A percentile compares a stretch with the other conserved stretches of the same genome.
phyloP scores from a whole-genome alignment of 257 asterid genomes.

The Gentiana straminea region DNA sequence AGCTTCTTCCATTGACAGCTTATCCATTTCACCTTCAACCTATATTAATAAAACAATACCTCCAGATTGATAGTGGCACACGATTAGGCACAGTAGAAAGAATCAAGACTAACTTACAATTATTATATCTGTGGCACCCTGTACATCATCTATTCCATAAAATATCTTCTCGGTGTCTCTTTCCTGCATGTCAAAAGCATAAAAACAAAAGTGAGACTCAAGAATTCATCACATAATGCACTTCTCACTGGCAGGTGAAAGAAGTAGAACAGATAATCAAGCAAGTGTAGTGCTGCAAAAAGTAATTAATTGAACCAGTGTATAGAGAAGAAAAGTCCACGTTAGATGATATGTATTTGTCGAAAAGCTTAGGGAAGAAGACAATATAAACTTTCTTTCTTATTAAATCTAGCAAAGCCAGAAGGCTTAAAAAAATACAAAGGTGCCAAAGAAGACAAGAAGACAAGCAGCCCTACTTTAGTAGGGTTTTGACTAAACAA shows the following conservation, averaged over 20 bases:
- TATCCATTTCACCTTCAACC: conserved; percentile 99
- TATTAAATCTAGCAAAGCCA: too few relatives aligned
- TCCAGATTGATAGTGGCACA: conserved; percentile 13
- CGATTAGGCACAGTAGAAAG: conserved; percentile 6
- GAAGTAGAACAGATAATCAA: too few relatives aligned
- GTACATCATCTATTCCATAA: conserved; percentile 88
- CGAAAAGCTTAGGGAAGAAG: too few relatives aligned
- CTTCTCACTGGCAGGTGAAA: neutral
- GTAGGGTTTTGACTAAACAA: too few relatives aligned
- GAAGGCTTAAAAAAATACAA: too few relatives aligned
- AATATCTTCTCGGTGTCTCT: conserved; percentile 63
- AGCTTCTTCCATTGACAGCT: conserved; percentile 99
- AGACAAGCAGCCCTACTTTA: too few relatives aligned
- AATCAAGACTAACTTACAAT: conserved; percentile 41
- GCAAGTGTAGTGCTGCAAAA: too few relatives aligned
- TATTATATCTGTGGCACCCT: conserved; percentile 73
- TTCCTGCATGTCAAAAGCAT: conserved; percentile 47
- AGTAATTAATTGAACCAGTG: too few relatives aligned
- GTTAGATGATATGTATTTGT: too few relatives aligned
- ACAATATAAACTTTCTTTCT: too few relatives aligned
- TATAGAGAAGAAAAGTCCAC: too few relatives aligned
- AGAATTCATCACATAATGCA: neutral
- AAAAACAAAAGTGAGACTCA: conserved; percentile 12
- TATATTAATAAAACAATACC: conserved; percentile 14
- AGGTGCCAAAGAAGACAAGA: too few relatives aligned